phyloP scores from a whole-genome alignment of 2,329 filamentous ascomycete genomes.

The Cladophialophora bantiana region DNA sequence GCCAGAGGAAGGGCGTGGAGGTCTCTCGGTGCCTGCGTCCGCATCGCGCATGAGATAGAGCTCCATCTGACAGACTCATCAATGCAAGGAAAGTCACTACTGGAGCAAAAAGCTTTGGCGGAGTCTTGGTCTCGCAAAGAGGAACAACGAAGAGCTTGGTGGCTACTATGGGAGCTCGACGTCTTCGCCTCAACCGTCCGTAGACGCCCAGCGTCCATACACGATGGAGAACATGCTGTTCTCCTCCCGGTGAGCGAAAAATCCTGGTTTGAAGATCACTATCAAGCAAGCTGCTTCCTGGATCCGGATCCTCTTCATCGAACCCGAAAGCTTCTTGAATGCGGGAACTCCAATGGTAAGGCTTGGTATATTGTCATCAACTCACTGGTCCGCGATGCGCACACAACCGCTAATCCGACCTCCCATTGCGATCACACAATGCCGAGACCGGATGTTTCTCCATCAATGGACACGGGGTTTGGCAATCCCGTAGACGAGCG shows the following conservation, averaged over 20 bases:
- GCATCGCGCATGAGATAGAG: conserved; percentile 19
- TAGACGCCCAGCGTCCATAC: conserved; percentile 13
- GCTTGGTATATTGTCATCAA: conserved; percentile 18
- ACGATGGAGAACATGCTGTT: conserved; percentile 10
- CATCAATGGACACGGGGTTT: not conserved
- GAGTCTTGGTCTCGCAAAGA: conserved; percentile 11
- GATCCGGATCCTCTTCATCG: conserved; percentile 13
- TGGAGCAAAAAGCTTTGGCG: not conserved
- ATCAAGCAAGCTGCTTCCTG: conserved; percentile 20
- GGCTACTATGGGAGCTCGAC: conserved; percentile 18
- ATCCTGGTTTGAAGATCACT: conserved; percentile 6
- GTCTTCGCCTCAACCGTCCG: conserved; percentile 19
- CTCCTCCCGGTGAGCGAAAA: conserved; percentile 15
- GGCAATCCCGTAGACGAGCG: not conserved
- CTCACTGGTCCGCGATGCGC: conserved; percentile 18
- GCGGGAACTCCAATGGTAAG: conserved; percentile 7
- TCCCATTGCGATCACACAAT: conserved; percentile 3
- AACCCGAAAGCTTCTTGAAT: conserved; percentile 13
- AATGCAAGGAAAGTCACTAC: conserved; percentile 8
- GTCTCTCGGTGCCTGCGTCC: conserved; percentile 12
- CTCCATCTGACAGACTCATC: conserved; percentile 18
- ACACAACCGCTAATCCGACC: conserved; percentile 8
- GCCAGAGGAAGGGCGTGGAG: conserved; percentile 17
- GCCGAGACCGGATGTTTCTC: not conserved
- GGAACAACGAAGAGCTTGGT: conserved; percentile 19